Evolutionary conservation across 2,329 filamentous ascomycete species (phyloP).

Genomic region (Claviceps purpurea): DNA sequence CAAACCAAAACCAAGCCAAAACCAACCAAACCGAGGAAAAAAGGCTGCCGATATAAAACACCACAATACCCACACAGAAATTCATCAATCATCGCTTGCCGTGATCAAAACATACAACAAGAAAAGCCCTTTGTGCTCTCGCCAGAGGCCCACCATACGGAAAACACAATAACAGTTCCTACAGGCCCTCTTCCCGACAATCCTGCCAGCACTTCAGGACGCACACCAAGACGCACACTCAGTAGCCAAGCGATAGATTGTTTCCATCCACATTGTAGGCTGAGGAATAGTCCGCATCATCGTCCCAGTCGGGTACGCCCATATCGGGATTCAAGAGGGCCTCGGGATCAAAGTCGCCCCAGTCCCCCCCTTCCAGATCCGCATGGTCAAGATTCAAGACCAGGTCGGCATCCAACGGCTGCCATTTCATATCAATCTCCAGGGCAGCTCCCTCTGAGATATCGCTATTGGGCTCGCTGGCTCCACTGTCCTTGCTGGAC

Average conservation of each 20-base stretch:
- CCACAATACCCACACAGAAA: neutral
- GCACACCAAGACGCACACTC: neutral
- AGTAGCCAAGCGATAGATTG: constrained; percentile 18
- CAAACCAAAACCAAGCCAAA: neutral
- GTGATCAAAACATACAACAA: neutral
- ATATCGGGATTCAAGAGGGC: constrained; percentile 14
- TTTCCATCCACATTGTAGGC: constrained; percentile 37
- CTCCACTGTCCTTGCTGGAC: constrained; percentile 45
- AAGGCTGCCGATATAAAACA: neutral
- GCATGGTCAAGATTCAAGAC: constrained; percentile 28
- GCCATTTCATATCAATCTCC: constrained; percentile 40
- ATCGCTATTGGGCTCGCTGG: constrained; percentile 49
- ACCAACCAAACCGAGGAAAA: neutral
- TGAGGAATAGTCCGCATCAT: constrained; percentile 37
- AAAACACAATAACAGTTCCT: too few relatives aligned
- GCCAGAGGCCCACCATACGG: too few relatives aligned
- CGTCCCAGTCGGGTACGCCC: constrained; percentile 31
- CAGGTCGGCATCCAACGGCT: constrained; percentile 32
- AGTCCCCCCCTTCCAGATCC: constrained; percentile 11
- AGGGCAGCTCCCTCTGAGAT: constrained; percentile 40
- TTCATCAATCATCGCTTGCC: neutral
- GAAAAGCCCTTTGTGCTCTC: neutral
- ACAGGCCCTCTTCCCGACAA: too few relatives aligned
- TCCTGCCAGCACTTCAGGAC: too few relatives aligned
- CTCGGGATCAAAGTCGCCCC: constrained; percentile 16